phyloP scores from a whole-genome alignment of 2,329 filamentous ascomycete species.

The Exophiala mesophila region DNA sequence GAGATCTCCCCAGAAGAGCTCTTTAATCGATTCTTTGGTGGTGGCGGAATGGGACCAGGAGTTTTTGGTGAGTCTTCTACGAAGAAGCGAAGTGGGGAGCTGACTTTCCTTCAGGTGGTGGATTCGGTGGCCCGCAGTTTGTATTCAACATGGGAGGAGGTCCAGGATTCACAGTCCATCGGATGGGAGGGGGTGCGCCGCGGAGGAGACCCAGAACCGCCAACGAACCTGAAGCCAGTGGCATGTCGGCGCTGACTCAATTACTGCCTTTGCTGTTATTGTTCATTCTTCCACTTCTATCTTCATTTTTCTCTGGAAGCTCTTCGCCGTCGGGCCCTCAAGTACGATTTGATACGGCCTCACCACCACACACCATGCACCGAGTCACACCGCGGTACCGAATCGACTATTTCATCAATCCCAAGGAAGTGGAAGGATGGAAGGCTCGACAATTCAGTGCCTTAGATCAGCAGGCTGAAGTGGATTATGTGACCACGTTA shows the following conservation, averaged over 20 bases:
- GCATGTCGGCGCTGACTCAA: constrained; percentile 57
- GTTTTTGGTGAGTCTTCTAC: constrained; percentile 58
- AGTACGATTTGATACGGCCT: constrained; percentile 69
- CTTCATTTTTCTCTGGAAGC: constrained; percentile 64
- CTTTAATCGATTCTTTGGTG: constrained; percentile 95
- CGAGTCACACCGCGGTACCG: constrained; percentile 66
- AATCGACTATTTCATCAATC: constrained; percentile 81
- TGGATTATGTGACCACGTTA: constrained; percentile 63
- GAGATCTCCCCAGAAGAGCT: constrained; percentile 95
- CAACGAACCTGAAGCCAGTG: constrained; percentile 50
- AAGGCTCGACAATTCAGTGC: constrained; percentile 63
- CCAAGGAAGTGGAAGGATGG: constrained; percentile 67
- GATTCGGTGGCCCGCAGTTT: constrained; percentile 80
- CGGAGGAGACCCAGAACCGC: constrained; percentile 68
- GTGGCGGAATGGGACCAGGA: constrained; percentile 53
- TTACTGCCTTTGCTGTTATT: constrained; percentile 84
- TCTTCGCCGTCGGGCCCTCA: constrained; percentile 57
- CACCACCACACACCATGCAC: constrained; percentile 67
- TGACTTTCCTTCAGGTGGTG: constrained; percentile 46
- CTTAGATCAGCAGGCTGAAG: constrained; percentile 74
- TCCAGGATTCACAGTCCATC: constrained; percentile 87
- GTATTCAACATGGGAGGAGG: constrained; percentile 93
- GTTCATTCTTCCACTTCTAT: constrained; percentile 78
- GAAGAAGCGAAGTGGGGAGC: too few species aligned
- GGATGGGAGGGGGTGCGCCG: constrained; percentile 79